These are phyloP conservation scores for Pyrrhoderma noxium DNA, from an alignment of 1,284 basidiomycete species.

Conservation along the genomic window DNA sequence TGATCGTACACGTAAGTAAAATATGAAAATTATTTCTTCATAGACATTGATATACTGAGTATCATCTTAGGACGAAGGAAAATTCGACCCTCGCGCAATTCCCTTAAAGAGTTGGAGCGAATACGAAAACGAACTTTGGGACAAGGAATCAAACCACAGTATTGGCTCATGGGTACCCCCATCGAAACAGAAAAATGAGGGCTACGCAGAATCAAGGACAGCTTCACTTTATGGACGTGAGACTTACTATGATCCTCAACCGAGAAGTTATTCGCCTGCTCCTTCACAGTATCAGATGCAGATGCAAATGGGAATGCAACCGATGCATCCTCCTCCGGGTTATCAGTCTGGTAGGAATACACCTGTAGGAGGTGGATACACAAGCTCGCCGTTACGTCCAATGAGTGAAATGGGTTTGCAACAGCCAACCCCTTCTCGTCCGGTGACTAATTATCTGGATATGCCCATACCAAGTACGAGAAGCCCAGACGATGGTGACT, in stretches of 20 bases:
- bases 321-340: conserved; percentile 50
- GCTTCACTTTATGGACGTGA: conserved; percentile 77
- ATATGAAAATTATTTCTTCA: neutral
- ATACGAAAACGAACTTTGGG: conserved; percentile 97
- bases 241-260: conserved; percentile 61
- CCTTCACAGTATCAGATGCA: conserved; percentile 43
- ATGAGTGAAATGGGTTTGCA: conserved; percentile 37
- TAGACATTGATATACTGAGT: neutral
- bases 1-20: conserved; percentile 80
- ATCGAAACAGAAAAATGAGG: conserved; percentile 56
- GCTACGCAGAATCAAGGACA: conserved; percentile 65
- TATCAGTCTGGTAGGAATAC: conserved; percentile 76
- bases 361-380: conserved; percentile 35
- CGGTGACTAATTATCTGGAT: conserved; percentile 69
- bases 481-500: conserved; percentile 45
- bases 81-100: conserved; percentile 88
- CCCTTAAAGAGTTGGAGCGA: conserved; percentile 96
- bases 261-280: conserved; percentile 57
- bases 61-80: conserved; percentile 78
- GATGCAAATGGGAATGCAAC: conserved; percentile 23
- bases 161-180: conserved; percentile 82
- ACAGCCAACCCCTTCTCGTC: conserved; percentile 59
- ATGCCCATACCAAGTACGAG: conserved; percentile 49
- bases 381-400: conserved; percentile 31
- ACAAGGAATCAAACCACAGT: conserved; percentile 89